A percentile compares a stretch with the other conserved stretches of the same genome.
Evolutionary conservation across 768 basidiomycete species (phyloP).

Genomic region (Lactarius tabidus): DNA sequence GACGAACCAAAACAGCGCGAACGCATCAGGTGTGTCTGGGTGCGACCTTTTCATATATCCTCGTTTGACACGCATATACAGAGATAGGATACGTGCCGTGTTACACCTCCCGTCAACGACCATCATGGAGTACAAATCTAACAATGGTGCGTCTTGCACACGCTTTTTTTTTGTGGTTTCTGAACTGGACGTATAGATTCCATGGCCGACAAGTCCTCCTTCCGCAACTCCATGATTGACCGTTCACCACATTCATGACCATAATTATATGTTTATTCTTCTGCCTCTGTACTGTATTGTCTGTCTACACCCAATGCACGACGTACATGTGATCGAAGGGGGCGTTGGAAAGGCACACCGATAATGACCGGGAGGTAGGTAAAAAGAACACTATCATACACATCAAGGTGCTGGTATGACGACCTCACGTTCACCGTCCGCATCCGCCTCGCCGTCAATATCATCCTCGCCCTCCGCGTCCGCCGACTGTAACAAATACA

Average conservation of each 20-base stretch:
- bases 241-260: conserved; percentile 34
- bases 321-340: conserved; percentile 14
- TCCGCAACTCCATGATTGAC: conserved; percentile 42
- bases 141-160: conserved; percentile 56
- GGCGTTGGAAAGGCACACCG: not conserved
- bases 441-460: conserved; percentile 52
- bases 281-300: conserved; percentile 13
- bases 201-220: conserved; percentile 85
- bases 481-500: conserved; percentile 46
- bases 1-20: conserved; percentile 78
- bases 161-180: not conserved
- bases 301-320: conserved; percentile 20
- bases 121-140: conserved; percentile 93
- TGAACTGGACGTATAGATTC: conserved; percentile 51
- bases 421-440: conserved; percentile 19
- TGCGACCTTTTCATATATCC: not conserved
- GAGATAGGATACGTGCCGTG: conserved; percentile 75
- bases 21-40: conserved; percentile 67
- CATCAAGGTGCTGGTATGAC: not conserved
- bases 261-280: conserved; percentile 3
- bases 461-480: conserved; percentile 51
- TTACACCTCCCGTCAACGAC: conserved; percentile 74
- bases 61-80: conserved; percentile 32
- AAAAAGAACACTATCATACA: not conserved
- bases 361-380: conserved; percentile 2